A percentile compares a stretch with the other conserved stretches of the same genome.
These are phyloP conservation scores for Irineochytrium annulatum DNA, from an alignment of 192 early-diverging fungal genomes.

Conservation along the genomic window DNA sequence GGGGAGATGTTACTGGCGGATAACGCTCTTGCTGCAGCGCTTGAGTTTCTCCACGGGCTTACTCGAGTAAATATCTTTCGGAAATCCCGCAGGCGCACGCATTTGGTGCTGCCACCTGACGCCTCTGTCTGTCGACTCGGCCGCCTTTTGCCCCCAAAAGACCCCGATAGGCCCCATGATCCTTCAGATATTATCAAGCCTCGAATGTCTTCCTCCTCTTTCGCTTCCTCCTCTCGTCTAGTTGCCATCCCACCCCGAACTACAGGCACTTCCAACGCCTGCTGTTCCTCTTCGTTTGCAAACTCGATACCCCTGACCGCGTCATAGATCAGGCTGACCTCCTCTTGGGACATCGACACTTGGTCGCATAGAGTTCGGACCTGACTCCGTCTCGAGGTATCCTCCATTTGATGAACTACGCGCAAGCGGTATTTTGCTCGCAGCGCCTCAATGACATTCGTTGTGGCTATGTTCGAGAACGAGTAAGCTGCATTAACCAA, in stretches of 20 bases:
- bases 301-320: slow-evolving; percentile 44
- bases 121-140: neutral
- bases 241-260: slow-evolving; percentile 4
- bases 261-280: slow-evolving; percentile 24
- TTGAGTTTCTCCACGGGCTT: slow-evolving; percentile 42
- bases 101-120: slow-evolving; percentile 24
- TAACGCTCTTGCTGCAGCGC: neutral
- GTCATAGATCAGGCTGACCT: slow-evolving; percentile 50
- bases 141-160: neutral
- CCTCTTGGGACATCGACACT: slow-evolving; percentile 47
- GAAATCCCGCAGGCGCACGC: slow-evolving; percentile 43
- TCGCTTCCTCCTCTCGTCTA: slow-evolving; percentile 9
- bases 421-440: slow-evolving; percentile 41
- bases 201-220: slow-evolving; percentile 41
- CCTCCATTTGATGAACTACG: slow-evolving; percentile 60
- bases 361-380: slow-evolving; percentile 52
- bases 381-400: slow-evolving; percentile 47
- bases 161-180: slow-evolving; percentile 44
- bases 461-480: slow-evolving; percentile 35
- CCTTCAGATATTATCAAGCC: slow-evolving; percentile 25
- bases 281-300: slow-evolving; percentile 39
- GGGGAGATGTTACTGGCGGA: no score
- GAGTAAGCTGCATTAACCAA: slow-evolving; percentile 41
- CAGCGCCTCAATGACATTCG: slow-evolving; percentile 46
- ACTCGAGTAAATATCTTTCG: slow-evolving; percentile 40